Conservation (phyloP, 2,329 filamentous ascomycete species). For the Pyricularia grisea region DNA sequence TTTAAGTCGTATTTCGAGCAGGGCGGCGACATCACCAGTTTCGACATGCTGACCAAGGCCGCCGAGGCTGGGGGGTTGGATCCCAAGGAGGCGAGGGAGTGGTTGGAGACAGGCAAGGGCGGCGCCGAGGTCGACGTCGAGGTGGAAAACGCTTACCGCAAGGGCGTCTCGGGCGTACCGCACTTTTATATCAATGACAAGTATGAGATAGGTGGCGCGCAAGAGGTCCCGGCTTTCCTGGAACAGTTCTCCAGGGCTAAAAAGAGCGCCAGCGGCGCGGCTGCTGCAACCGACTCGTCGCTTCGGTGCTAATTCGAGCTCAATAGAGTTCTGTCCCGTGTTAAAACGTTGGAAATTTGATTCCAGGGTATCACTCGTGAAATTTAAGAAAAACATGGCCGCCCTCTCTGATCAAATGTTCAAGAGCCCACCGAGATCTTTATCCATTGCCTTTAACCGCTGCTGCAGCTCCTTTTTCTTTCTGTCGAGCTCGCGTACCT, state of each 20-base stretch:
- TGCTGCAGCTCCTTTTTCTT: conserved; percentile 48
- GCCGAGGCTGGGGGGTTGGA: conserved; percentile 46
- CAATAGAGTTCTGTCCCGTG: neutral
- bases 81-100: conserved; percentile 37
- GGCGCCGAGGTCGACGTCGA: conserved; percentile 48
- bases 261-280: conserved; percentile 15
- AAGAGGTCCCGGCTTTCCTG: conserved; percentile 59
- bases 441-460: conserved; percentile 43
- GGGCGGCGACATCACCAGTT: conserved; percentile 52
- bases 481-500: conserved; percentile 44
- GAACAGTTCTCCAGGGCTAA: conserved; percentile 50
- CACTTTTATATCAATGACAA: conserved; percentile 63
- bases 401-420: conserved; percentile 30
- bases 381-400: neutral
- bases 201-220: conserved; percentile 61
- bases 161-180: conserved; percentile 58
- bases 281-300: neutral
- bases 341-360: neutral
- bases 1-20: conserved; percentile 60
- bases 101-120: conserved; percentile 44
- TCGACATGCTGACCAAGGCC: conserved; percentile 39
- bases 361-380: neutral
- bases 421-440: conserved; percentile 44
- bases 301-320: conserved; percentile 8
- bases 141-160: conserved; percentile 38